These are phyloP conservation scores for Penicillium italicum DNA, from an alignment of 2,329 filamentous ascomycete species.

Conservation along the genomic window DNA sequence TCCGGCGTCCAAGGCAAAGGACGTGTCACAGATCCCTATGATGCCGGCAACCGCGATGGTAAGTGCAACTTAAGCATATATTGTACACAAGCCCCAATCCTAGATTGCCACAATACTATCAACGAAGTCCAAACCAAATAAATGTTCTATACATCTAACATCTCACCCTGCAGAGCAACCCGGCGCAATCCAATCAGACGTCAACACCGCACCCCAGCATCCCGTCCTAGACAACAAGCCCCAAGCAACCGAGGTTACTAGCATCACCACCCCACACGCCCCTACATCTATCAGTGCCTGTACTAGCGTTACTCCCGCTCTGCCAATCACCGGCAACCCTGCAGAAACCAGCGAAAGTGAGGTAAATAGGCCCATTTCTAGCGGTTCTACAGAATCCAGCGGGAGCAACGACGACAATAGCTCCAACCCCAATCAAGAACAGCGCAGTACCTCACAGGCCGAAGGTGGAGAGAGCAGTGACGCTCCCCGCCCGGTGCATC, in stretches of 20 bases:
- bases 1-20: conserved; percentile 68
- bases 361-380: not conserved
- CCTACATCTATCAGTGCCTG: not conserved
- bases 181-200: conserved; percentile 18
- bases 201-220: conserved; percentile 23
- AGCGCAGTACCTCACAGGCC: conserved; percentile 13
- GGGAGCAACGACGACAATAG: not conserved
- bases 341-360: not conserved
- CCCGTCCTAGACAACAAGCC: conserved; percentile 8
- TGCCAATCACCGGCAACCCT: not conserved
- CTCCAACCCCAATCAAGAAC: conserved; percentile 7
- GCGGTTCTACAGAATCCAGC: not conserved
- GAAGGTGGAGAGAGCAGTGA: conserved; percentile 3
- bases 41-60: conserved; percentile 71
- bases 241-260: not conserved
- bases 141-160: not conserved
- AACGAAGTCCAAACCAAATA: not conserved
- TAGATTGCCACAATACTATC: not conserved
- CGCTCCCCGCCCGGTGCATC: not conserved
- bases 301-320: not conserved
- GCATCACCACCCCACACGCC: not conserved
- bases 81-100: not conserved
- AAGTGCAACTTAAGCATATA: conserved; percentile 16
- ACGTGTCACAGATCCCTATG: conserved; percentile 67
- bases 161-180: conserved; percentile 25